Evolutionary conservation across 164 flowering plant genomes (phyloP), one percentile per base, ranked within the genome.

Genomic region (Brasenia schreberi): DNA sequence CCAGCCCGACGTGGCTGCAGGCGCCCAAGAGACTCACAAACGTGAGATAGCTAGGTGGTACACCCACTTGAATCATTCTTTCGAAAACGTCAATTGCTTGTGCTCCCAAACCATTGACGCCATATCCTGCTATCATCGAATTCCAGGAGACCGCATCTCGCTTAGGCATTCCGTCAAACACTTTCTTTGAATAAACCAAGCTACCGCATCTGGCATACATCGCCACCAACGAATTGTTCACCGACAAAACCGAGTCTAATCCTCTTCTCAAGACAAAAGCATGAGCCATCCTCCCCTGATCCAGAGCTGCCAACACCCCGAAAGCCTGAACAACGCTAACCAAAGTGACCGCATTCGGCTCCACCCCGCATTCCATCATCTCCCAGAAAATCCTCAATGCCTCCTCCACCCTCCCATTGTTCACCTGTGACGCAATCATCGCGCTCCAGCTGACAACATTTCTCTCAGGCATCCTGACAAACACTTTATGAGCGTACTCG

Each of bases 381-480:
- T 81, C 80, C 12, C 77, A 71, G 65, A 94, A 89, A 18, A 87
- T 72, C 67, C 81, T 80, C 77, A 94, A 71, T 4, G 96, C 97
- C 49, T 86, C 91, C 71, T 74, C 76, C 1, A 94, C 77, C 74
- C 64, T 82, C 42, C 77, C 89, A 68, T 89, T 91, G 71, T 81
- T 86, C 0, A 82, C 85, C 72, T 80, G 89, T 61, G 93, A 86
- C 5, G 87, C 88, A 69, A 94, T 89, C 92, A 94, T 85, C 0
- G 96, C 95, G 67, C 90, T 94, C 96, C 98, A 94, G 10, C 94
- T 84, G 69, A 90, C 93, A 69, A 89, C 83, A 78, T 89, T 89
- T 68, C 73, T 87, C 65, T 58, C 78, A 5, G 84, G 77, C 87
- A 91, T 90, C 18, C 39, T 66, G 43, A 71, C 75, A 67, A 94